These are phyloP conservation scores for Schoenoplectus tabernaemontani DNA, from an alignment of 202 grass and related monocot species.

Conservation along the genomic window DNA sequence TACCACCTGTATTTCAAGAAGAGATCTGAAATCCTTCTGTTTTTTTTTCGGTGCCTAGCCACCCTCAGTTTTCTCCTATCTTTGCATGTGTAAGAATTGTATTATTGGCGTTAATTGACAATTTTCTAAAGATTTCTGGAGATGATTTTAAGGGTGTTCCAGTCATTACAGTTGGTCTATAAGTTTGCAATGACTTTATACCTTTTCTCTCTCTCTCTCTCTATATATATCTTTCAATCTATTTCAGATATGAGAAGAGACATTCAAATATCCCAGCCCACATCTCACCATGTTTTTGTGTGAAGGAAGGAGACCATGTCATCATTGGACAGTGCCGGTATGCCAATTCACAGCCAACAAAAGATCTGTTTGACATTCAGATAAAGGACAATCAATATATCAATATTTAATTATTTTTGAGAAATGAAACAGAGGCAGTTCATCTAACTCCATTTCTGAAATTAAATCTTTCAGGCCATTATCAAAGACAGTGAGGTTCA, in stretches of 20 bases:
- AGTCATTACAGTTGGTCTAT: background rate
- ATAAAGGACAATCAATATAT: background rate
- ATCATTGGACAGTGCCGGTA: slow-evolving; percentile 74
- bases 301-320: slow-evolving; percentile 60
- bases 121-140: background rate
- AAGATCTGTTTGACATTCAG: background rate
- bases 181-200: background rate
- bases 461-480: slow-evolving; percentile 32
- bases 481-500: slow-evolving; percentile 53
- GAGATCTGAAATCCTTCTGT: no score
- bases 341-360: background rate
- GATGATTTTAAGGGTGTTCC: background rate
- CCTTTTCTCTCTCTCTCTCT: no score
- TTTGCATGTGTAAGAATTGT: no score
- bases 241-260: slow-evolving; percentile 63
- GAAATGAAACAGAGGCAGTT: background rate
- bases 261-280: slow-evolving; percentile 66
- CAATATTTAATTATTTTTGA: background rate
- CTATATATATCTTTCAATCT: background rate
- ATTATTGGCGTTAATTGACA: no score
- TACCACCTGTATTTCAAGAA: no score
- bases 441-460: background rate
- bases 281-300: slow-evolving; percentile 59
- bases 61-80: background rate
- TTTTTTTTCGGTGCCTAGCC: no score